Evolutionary conservation across 2,329 filamentous ascomycete species (phyloP), one percentile per base, ranked within the genome.

Genomic region (Aureobasidium sp.): DNA sequence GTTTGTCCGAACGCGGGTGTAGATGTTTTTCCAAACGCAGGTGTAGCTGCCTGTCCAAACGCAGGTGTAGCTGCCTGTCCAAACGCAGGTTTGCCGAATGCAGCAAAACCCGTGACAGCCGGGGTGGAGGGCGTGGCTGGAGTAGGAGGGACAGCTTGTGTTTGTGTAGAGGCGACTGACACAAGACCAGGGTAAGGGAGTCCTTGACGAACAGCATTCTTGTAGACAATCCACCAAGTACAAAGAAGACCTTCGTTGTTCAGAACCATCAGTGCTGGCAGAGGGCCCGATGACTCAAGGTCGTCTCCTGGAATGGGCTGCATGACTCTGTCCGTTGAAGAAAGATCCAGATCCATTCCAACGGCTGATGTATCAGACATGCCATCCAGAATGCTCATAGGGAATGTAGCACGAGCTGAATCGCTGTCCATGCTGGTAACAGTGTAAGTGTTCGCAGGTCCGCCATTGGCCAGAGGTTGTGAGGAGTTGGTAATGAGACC

Each of bases 151-250:
- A 61, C 62, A 50, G 53, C 52, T 50, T 52, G 58, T n/a, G 47
- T 52, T 30, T 48, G 25, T 39, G 65, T 29, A 59, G 48, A 65
- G n/a, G 60, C 53, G 49, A 41, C 37, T 49, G 58, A 48, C 7
- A 81, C 77, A 65, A 97, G 78, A 5, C 88, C 89, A 44, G 87
- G 83, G 72, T 91, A 97, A 0, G 84, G 83, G 7, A 84, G 85
- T 3, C 86, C 86, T 67, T 87, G 79, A 63, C 87, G 84, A 64
- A 99, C 86, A 2, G 93, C 91, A 45, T 95, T 91, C 39, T 88
- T 85, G 75, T 97, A 97, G 25, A 97, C 83, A 47, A 97, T 76
- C 90, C 93, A 97, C 91, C 93, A 99, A 13, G 86, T 83, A 49
- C 85, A 86, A 16, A 99, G 78, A 10, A 96, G 77, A 65, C 94